A percentile compares a stretch with the other conserved stretches of the same genome.
Conservation (phyloP, 192 early-diverging fungal species). For the Coemansia sp. region DNA sequence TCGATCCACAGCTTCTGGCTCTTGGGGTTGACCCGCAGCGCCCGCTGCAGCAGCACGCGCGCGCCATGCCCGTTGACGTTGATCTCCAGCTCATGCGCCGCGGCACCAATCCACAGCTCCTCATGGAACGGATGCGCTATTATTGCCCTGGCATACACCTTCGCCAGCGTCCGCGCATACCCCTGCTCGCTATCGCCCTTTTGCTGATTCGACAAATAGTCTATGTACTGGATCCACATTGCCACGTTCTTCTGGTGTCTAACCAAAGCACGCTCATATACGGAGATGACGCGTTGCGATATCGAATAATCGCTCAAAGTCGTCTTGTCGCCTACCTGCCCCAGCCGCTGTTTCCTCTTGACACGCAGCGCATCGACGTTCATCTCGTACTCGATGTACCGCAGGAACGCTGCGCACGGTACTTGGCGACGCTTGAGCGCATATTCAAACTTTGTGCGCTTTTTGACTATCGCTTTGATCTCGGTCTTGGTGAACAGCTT, state of each 20-base stretch:
- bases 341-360: constrained; percentile 71
- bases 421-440: constrained; percentile 75
- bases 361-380: constrained; percentile 82
- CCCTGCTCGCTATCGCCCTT: constrained; percentile 14
- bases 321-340: constrained; percentile 29
- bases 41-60: constrained; percentile 79
- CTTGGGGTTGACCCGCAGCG: constrained; percentile 77
- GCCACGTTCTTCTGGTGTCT: constrained; percentile 76
- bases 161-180: constrained; percentile 61
- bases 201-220: constrained; percentile 64
- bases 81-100: constrained; percentile 82
- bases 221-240: constrained; percentile 93
- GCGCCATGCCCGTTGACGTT: constrained; percentile 81
- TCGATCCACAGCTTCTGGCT: constrained; percentile 80
- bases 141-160: constrained; percentile 80
- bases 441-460: constrained; percentile 88
- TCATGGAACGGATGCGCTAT: constrained; percentile 81
- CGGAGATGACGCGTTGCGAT: constrained; percentile 67
- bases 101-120: constrained; percentile 88
- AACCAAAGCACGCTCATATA: constrained; percentile 77
- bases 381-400: constrained; percentile 94
- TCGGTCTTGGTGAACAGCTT: constrained; percentile 82
- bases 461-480: constrained; percentile 84
- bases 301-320: constrained; percentile 78
- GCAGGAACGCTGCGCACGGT: constrained; percentile 76